These are phyloP conservation scores for Penicillium cosmopolitanum DNA, from an alignment of 495 filamentous ascomycete genomes.

Conservation along the genomic window DNA sequence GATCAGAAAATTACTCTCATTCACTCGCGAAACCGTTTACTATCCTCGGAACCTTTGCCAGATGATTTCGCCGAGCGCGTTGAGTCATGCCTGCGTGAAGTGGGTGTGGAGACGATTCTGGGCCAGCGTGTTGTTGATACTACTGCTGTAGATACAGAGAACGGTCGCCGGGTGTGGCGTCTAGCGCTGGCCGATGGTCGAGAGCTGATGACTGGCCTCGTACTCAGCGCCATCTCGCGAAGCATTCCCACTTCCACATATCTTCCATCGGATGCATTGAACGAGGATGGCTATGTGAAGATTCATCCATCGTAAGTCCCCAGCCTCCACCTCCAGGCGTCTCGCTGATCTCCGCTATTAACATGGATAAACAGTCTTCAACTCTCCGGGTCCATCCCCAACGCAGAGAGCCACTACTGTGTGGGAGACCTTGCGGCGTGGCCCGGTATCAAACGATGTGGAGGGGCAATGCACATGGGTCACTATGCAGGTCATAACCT, in stretches of 20 bases:
- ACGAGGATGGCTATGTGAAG: conserved; percentile 60
- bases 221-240: conserved; percentile 64
- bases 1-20: conserved; percentile 62
- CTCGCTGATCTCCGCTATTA: neutral
- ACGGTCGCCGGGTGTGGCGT: conserved; percentile 49
- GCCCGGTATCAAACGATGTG: conserved; percentile 73
- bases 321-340: neutral
- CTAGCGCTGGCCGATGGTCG: conserved; percentile 60
- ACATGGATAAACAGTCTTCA: conserved; percentile 36
- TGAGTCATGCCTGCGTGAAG: conserved; percentile 51
- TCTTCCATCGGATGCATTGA: conserved; percentile 50
- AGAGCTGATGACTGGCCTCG: conserved; percentile 54
- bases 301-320: conserved; percentile 46
- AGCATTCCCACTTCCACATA: conserved; percentile 57
- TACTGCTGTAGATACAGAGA: conserved; percentile 28
- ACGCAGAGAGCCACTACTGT: conserved; percentile 61
- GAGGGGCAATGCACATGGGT: conserved; percentile 69
- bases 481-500: conserved; percentile 63
- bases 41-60: conserved; percentile 69
- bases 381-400: conserved; percentile 50
- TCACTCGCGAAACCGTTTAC: conserved; percentile 64
- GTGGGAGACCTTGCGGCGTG: conserved; percentile 51
- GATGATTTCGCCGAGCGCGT: conserved; percentile 63
- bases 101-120: conserved; percentile 61
- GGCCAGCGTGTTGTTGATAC: conserved; percentile 48